Conservation (phyloP, 257 asterid species). For the Penstemon barbatus region DNA sequence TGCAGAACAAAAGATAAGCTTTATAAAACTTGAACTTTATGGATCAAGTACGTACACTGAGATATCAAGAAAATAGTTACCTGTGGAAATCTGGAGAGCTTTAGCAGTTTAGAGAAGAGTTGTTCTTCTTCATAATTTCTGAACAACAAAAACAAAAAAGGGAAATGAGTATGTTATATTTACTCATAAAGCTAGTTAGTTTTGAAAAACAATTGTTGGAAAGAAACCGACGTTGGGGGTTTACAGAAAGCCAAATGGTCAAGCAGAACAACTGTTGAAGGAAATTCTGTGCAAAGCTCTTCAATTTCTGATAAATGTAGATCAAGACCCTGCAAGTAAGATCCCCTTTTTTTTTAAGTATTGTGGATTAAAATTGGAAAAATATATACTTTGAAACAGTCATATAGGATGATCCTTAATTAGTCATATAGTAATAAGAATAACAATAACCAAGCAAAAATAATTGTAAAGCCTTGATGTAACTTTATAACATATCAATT, state of each 20-base stretch:
- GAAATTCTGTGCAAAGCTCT: constrained; percentile 73
- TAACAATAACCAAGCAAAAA: background rate
- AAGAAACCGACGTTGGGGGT: constrained; percentile 71
- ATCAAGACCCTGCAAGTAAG: constrained; percentile 62
- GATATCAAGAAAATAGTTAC: constrained; percentile 33
- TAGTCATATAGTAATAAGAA: background rate
- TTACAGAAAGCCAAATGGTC: constrained; percentile 85
- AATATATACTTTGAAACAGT: constrained; percentile 14
- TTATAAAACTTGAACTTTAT: background rate
- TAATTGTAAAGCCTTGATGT: background rate
- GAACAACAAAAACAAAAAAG: constrained; percentile 26
- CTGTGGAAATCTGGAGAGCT: constrained; percentile 78
- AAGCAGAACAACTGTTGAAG: constrained; percentile 67
- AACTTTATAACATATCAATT: constrained; percentile 1
- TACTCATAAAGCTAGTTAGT: background rate
- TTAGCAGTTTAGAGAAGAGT: constrained; percentile 50
- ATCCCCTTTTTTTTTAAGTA: constrained; percentile 1
- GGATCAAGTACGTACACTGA: background rate
- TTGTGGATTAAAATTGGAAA: background rate
- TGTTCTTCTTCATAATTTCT: constrained; percentile 58
- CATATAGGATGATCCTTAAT: background rate
- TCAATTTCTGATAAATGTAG: constrained; percentile 72
- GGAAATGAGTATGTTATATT: background rate
- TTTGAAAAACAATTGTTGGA: background rate
- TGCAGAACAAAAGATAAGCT: too few species aligned